A percentile compares a stretch with the other conserved stretches of the same genome.
Conservation (phyloP, 805 yeast genomes). For the Spathaspora arborariae region DNA sequence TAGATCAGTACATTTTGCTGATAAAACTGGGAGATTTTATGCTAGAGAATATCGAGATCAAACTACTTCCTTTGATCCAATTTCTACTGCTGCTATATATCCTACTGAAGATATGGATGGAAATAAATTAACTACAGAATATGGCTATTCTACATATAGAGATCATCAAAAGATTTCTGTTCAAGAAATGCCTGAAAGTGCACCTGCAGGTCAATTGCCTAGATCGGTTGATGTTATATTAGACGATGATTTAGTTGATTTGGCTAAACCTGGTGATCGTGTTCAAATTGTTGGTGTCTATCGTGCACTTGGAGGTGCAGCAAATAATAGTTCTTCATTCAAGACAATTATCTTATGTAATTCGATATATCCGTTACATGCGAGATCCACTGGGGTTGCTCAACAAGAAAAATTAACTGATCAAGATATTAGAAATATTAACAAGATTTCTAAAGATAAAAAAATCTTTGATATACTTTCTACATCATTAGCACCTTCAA, state of each 20-base stretch:
- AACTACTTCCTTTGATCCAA: constrained; percentile 84
- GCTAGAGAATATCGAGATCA: constrained; percentile 91
- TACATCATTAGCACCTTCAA: constrained; percentile 90
- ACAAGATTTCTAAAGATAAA: constrained; percentile 64
- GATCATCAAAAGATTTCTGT: constrained; percentile 93
- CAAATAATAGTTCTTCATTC: constrained; percentile 61
- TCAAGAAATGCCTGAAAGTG: constrained; percentile 96
- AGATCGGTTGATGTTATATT: constrained; percentile 87
- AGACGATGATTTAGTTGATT: constrained; percentile 92
- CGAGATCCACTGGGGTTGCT: constrained; percentile 82
- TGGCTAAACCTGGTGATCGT: constrained; percentile 93
- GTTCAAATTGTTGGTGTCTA: constrained; percentile 92
- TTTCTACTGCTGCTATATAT: constrained; percentile 77
- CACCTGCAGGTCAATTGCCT: constrained; percentile 97
- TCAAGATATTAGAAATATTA: constrained; percentile 81
- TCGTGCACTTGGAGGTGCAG: constrained; percentile 80
- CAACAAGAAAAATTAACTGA: constrained; percentile 68
- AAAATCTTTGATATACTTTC: constrained; percentile 76
- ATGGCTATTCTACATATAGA: constrained; percentile 85
- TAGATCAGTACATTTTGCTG: constrained; percentile 90
- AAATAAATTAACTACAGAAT: constrained; percentile 82
- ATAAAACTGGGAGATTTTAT: constrained; percentile 75
- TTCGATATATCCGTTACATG: constrained; percentile 83
- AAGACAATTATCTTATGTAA: constrained; percentile 82
- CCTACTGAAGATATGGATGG: constrained; percentile 94